Conservation (phyloP, 176 grass and related monocot genomes). For the Aegilops bicornis region DNA sequence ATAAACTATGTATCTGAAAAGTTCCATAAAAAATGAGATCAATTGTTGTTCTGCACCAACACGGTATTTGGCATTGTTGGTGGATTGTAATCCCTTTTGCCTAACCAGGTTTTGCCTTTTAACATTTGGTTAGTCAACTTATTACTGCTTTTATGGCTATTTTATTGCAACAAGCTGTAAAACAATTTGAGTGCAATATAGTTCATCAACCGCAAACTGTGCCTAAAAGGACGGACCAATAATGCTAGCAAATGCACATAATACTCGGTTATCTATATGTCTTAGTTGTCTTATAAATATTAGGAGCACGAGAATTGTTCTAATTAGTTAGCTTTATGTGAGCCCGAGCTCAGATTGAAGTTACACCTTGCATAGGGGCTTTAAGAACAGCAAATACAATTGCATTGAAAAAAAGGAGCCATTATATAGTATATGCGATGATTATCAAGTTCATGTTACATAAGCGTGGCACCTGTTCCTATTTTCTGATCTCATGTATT, state of each 20-base stretch:
- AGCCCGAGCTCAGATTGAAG: not conserved
- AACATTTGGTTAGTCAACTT: not conserved
- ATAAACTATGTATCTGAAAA: not conserved
- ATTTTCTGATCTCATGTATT: not conserved
- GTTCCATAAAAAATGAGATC: not conserved
- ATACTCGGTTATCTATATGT: not conserved
- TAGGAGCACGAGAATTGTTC: not conserved
- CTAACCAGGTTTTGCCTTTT: not conserved
- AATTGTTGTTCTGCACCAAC: not conserved
- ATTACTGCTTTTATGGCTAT: not conserved
- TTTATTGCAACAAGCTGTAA: not conserved
- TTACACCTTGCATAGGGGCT: not conserved
- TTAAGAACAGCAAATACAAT: constrained; percentile 6
- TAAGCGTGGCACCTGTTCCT: constrained; percentile 6
- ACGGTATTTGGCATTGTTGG: not conserved
- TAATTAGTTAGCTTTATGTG: not conserved
- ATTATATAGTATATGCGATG: not conserved
- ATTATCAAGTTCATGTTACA: constrained; percentile 30
- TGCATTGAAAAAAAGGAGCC: not conserved
- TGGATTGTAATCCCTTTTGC: not conserved
- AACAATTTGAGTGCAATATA: not conserved
- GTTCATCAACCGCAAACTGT: not conserved
- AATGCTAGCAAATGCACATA: not conserved
- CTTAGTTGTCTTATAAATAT: not conserved
- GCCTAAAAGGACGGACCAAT: not conserved